Base-by-base conservation (phyloP, 805 yeast genomes). In the Teunomyces kruisii region DNA sequence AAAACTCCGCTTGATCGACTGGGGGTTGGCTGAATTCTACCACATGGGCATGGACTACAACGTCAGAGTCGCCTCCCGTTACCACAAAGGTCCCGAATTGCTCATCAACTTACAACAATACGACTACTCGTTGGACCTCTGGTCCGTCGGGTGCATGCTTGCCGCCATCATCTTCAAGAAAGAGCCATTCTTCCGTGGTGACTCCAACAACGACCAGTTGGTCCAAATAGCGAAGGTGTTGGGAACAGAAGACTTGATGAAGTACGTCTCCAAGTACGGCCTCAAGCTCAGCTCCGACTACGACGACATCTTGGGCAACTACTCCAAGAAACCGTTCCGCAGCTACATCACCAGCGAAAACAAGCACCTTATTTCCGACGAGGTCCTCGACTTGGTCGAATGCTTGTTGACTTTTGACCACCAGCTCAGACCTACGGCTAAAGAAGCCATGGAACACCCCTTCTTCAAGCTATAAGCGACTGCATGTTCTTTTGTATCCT, bases 21-120 rank as follows among this genome's bases (percentile, higher is more conserved):
- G 97, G 97, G 97, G 97, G 6, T 70, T 91, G 42, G 97, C 97
- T 7, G 97, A 91, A 64, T 90, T 88, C 61, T 90, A 90, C 60
- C 97, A 91, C 61, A 82, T 88, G 17, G 89, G 89, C 10, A 86
- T 81, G 61, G 96, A 88, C 57, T 91, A 88, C 59, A 91, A 91
- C 59, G 97, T 91, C 15, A 77, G 97, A 52, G 97, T 91, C 13
- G 97, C 97, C 2, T 88, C 96, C 4, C 72, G 97, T 53, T 89
- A 88, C 62, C 91, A 86, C 66, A 91, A 91, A 66, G 97, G 97
- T 3, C 97, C 97, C 3, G 97, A 91, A 61, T 69, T 91, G 46
- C 72, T 91, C 48, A 89, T 90, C 17, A 91, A 90, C 63, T 83
- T 85, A 59, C 86, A 86, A 61, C 85, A 83, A 68, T 91, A 91